Evolutionary conservation across 257 asterid species (phyloP), one percentile per base, ranked within the genome.

Genomic region (Nicotiana knightiana): DNA sequence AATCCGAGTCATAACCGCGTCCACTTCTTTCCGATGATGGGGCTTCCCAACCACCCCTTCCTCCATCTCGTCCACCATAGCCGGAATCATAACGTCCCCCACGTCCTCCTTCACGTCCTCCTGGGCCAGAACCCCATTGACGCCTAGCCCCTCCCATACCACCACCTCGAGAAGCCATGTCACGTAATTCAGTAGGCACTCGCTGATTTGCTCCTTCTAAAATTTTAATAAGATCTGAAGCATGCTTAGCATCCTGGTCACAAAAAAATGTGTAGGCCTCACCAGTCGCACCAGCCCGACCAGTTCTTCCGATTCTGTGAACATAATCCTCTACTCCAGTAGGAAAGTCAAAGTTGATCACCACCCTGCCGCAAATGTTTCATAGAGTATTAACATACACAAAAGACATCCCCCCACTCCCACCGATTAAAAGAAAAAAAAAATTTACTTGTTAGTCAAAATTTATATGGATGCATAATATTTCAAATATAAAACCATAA

Each of bases 231-330:
- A 96, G 96, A 59, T 93, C 98, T 26, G 96, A 83, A 28, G 98
- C 97, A 84, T 94, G 91, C 88, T 90, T 96, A 0, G 93, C 93
- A 84, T 96, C 98, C 85, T 96, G 95, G 85, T 90, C 97, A 81
- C 90, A 81, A 10, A 96, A 86, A 86, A 96, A 96, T 9, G 99
- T 93, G 59, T 89, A 90, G 8, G 99, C 97, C 71, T 87, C 84
- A 17, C 99, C 99, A 63, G 98, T 92, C 24, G 99, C 99, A 77
- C 99, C 99, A 3, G 98, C 99, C 61, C 99, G 91, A 37, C 99
- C 99, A 4, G 99, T 96, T 88, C 99, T 96, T 86, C 99, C 99
- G n/a, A 96, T 93, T 83, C 99, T 91, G 92, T 96, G 99, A 79
- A 96, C 99, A 76, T 96, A 96, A 87, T 94, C 98, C 91, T 96